phyloP scores from a whole-genome alignment of 2,329 filamentous ascomycete genomes.

The Penicillium frequentans region DNA sequence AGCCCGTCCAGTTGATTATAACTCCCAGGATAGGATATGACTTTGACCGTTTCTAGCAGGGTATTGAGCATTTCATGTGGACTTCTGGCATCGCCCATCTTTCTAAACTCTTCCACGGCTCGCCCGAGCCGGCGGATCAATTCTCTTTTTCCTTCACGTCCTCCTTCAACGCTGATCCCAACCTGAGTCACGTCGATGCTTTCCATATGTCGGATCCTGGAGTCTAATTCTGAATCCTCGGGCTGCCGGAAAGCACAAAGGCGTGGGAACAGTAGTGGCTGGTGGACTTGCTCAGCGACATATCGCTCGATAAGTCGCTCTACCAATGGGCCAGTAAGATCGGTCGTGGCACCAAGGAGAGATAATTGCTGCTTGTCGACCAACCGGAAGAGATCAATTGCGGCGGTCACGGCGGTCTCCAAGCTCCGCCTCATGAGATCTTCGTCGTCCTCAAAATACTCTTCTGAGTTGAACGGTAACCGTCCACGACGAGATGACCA shows the following conservation, averaged over 20 bases:
- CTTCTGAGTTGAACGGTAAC: conserved; percentile 59
- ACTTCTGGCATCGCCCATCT: conserved; percentile 72
- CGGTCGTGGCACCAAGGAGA: conserved; percentile 85
- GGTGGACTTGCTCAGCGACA: conserved; percentile 88
- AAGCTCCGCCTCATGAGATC: conserved; percentile 83
- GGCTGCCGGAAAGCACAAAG: conserved; percentile 73
- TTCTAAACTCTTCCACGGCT: conserved; percentile 86
- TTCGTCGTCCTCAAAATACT: conserved; percentile 86
- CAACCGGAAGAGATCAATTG: conserved; percentile 92
- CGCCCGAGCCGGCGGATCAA: conserved; percentile 72
- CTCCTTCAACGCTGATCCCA: conserved; percentile 80
- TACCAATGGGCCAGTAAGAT: conserved; percentile 86
- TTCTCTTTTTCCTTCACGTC: conserved; percentile 75
- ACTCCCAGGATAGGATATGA: conserved; percentile 67
- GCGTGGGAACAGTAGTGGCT: conserved; percentile 76
- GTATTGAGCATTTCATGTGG: conserved; percentile 88
- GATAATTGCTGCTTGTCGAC: conserved; percentile 96
- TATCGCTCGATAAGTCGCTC: conserved; percentile 95
- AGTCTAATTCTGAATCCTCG: conserved; percentile 85
- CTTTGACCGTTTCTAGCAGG: conserved; percentile 77
- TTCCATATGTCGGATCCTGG: conserved; percentile 89
- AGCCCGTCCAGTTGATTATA: conserved; percentile 41
- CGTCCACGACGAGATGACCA: conserved; percentile 36
- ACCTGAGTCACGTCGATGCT: conserved; percentile 93
- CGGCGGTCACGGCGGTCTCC: conserved; percentile 87